Percentiles rank a stretch among this genome's conserved stretches.
Conservation (phyloP, 1,139 yeast species). For the Debaryomyces nepalensis region DNA sequence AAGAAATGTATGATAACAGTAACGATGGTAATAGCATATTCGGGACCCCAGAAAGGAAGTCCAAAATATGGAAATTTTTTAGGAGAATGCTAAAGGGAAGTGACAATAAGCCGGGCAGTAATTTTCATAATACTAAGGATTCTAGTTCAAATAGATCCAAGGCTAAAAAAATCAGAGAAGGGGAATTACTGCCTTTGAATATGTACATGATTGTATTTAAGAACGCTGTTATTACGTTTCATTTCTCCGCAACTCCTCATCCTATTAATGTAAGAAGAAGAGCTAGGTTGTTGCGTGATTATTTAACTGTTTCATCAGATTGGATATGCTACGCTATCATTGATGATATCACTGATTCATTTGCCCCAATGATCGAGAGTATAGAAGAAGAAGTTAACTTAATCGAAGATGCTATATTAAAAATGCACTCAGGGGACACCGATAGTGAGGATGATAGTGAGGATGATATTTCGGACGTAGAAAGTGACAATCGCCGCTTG, state of each 20-base stretch:
- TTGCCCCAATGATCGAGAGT: conserved; percentile 93
- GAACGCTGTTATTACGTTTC: conserved; percentile 91
- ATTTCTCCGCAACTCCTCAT: conserved; percentile 93
- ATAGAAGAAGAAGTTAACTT: conserved; percentile 91
- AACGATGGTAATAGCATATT: conserved; percentile 24
- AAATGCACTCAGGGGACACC: conserved; percentile 75
- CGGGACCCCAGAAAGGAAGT: conserved; percentile 26
- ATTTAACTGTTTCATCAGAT: conserved; percentile 87
- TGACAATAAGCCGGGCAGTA: conserved; percentile 11
- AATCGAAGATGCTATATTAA: conserved; percentile 87
- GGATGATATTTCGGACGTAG: conserved; percentile 39
- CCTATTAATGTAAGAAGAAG: conserved; percentile 94
- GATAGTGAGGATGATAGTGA: conserved; percentile 47
- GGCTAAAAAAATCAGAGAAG: conserved; percentile 53
- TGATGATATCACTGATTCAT: conserved; percentile 96
- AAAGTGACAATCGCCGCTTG: conserved; percentile 28
- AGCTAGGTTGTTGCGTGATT: conserved; percentile 84
- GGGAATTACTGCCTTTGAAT: conserved; percentile 86
- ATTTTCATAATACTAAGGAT: conserved; percentile 20
- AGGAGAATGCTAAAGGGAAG: conserved; percentile 16
- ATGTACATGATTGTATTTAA: conserved; percentile 92
- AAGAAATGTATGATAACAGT: conserved; percentile 39
- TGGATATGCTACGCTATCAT: conserved; percentile 97
- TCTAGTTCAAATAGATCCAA: conserved; percentile 33
- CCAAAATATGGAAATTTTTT: conserved; percentile 25